These are phyloP conservation scores for Sporodiniella umbellata DNA, from an alignment of 371 early-diverging fungal species.

Conservation along the genomic window DNA sequence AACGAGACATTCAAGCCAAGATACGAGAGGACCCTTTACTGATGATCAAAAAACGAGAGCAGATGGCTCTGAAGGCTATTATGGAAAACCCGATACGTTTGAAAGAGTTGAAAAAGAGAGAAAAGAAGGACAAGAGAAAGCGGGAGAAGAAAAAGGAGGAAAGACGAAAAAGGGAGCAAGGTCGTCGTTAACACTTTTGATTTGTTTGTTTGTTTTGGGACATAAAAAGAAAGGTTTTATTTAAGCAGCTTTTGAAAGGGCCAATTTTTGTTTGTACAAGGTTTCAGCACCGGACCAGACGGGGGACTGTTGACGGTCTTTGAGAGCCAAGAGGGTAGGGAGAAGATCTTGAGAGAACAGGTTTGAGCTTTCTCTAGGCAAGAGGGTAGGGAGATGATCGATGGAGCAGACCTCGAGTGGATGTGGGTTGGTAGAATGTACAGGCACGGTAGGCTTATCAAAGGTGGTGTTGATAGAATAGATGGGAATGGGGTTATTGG, in stretches of 20 bases:
- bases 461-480: conserved; percentile 91
- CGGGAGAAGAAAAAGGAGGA: too few species aligned
- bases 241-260: conserved; percentile 24
- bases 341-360: conserved; percentile 83
- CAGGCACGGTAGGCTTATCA: conserved; percentile 81
- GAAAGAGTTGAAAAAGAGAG: conserved; percentile 51
- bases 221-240: too few species aligned
- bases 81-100: conserved; percentile 73
- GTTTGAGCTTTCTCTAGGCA: conserved; percentile 91
- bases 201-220: too few species aligned
- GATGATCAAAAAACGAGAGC: conserved; percentile 83
- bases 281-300: conserved; percentile 89
- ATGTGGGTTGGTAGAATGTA: conserved; percentile 55
- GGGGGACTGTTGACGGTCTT: conserved; percentile 54
- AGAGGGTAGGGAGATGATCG: conserved; percentile 93
- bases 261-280: conserved; percentile 78
- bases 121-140: conserved; percentile 48
- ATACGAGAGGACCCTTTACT: conserved; percentile 91
- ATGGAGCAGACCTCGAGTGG: conserved; percentile 91
- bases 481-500: conserved; percentile 95
- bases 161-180: too few species aligned
- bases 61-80: conserved; percentile 73
- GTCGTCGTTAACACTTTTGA: too few species aligned
- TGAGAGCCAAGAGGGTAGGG: conserved; percentile 76
- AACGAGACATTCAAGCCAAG: conserved; percentile 81